Conservation (phyloP, 1,284 basidiomycete genomes). For the Leccinum fallax region DNA sequence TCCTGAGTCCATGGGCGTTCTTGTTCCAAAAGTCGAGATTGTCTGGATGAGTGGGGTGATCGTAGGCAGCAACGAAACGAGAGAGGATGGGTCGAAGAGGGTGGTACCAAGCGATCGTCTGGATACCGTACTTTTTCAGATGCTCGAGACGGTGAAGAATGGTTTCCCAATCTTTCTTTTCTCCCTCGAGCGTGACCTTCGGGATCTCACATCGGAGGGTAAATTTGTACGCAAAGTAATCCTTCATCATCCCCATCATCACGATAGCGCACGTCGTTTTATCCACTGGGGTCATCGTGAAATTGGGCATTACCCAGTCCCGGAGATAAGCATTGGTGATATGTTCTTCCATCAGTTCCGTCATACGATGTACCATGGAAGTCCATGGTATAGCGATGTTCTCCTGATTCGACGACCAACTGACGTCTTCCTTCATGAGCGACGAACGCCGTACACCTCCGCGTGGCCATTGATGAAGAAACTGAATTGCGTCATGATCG, state of each 20-base stretch:
- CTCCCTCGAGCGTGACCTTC: conserved; percentile 45
- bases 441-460: conserved; percentile 44
- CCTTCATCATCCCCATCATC: conserved; percentile 47
- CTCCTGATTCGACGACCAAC: conserved; percentile 33
- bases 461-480: conserved; percentile 47
- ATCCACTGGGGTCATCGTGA: conserved; percentile 47
- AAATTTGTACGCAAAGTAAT: conserved; percentile 41
- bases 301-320: conserved; percentile 48
- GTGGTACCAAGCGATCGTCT: conserved; percentile 39
- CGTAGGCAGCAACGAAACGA: conserved; percentile 41
- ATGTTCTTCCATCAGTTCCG: conserved; percentile 36
- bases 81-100: conserved; percentile 44
- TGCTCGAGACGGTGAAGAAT: conserved; percentile 40
- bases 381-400: conserved; percentile 36
- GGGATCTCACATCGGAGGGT: conserved; percentile 47
- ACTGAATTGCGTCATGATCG: conserved; percentile 46
- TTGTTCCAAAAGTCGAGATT: conserved; percentile 43
- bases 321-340: conserved; percentile 40
- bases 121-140: conserved; percentile 40
- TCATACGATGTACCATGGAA: conserved; percentile 37
- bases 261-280: conserved; percentile 42
- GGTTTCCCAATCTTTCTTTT: conserved; percentile 39
- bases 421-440: conserved; percentile 41
- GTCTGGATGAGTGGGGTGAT: conserved; percentile 29
- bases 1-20: conserved; percentile 29